Evolutionary conservation across 1,284 basidiomycete genomes (phyloP).

Genomic region (Salmacisia buchloeana): DNA sequence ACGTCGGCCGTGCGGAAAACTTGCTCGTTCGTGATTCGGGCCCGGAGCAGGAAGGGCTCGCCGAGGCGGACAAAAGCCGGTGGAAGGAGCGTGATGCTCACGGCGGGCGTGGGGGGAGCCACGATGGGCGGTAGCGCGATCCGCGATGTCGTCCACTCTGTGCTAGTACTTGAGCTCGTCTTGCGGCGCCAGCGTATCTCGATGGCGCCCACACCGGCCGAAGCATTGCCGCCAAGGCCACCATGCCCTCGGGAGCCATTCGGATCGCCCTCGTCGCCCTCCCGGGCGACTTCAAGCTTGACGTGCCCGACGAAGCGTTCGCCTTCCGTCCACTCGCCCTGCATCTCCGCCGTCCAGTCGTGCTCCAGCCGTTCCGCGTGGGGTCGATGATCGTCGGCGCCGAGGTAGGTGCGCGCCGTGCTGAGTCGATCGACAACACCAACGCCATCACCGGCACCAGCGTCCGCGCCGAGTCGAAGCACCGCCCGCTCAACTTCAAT

Average conservation of each 20-base stretch:
- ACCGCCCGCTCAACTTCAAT: not conserved
- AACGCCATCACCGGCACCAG: no score
- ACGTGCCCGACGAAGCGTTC: not conserved
- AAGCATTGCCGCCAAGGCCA: no score
- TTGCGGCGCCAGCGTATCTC: not conserved
- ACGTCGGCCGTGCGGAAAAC: slow-evolving; percentile 1
- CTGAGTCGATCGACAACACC: no score
- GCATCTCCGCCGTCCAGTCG: not conserved
- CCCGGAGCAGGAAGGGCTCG: not conserved
- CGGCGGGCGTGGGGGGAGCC: not conserved
- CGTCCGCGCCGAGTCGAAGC: not conserved
- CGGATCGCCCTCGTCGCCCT: not conserved
- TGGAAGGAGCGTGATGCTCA: not conserved
- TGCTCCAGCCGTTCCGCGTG: not conserved
- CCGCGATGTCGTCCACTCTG: not conserved
- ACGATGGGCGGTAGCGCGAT: not conserved
- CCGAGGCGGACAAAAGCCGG: not conserved
- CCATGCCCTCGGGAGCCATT: no score
- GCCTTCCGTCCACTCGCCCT: not conserved
- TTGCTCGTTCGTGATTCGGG: not conserved
- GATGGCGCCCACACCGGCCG: not conserved
- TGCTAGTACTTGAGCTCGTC: not conserved
- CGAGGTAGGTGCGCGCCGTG: not conserved
- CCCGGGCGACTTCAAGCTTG: not conserved
- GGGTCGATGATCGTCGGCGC: not conserved